Percentiles rank a stretch among this genome's conserved stretches.
Conservation (phyloP, 495 filamentous ascomycete species). For the Podospora tetraspora region DNA sequence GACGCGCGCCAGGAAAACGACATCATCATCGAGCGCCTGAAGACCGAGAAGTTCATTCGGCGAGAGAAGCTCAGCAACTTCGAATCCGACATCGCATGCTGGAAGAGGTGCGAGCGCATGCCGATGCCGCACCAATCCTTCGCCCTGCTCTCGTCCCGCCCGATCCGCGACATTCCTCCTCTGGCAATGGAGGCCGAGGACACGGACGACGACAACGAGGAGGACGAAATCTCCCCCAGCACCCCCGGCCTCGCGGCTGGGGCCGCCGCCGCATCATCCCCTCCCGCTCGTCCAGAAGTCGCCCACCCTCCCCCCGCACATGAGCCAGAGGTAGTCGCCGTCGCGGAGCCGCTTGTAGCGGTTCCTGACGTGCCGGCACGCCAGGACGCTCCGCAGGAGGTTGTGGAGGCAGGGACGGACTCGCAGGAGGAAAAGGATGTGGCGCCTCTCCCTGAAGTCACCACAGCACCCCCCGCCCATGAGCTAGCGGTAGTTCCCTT, state of each 20-base stretch:
- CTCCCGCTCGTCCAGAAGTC: background rate
- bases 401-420: background rate
- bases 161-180: background rate
- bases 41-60: background rate
- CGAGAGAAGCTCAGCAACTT: background rate
- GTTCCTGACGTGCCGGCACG: background rate
- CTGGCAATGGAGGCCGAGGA: background rate
- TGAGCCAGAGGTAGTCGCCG: background rate
- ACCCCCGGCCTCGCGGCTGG: too few species aligned
- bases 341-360: background rate
- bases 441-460: background rate
- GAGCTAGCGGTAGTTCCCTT: background rate
- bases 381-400: background rate
- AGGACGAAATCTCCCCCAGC: background rate
- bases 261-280: background rate
- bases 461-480: background rate
- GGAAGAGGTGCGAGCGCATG: too few species aligned
- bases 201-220: too few species aligned
- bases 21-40: background rate
- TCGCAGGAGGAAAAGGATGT: background rate
- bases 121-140: too few species aligned
- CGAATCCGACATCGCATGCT: background rate
- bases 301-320: background rate
- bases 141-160: too few species aligned
- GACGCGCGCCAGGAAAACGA: background rate